Evolutionary conservation across 805 yeast species (phyloP).

Genomic region (Lachancea fermentati): DNA sequence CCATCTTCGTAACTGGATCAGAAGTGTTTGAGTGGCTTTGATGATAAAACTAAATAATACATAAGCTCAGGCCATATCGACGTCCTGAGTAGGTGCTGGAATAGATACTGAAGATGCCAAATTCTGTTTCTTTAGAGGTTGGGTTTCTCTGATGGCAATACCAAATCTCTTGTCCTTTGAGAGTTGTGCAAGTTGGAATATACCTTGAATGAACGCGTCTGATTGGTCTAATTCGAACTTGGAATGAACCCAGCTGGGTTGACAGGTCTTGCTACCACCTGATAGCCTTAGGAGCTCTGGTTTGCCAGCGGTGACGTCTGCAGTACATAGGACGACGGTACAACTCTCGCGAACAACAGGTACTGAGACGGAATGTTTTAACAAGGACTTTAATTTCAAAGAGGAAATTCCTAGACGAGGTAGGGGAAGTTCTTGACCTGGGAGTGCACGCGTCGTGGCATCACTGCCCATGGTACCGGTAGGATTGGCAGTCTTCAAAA

Average conservation of each 20-base stretch:
- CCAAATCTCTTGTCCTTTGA: constrained; percentile 68
- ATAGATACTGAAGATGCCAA: not conserved
- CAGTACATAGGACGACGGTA: constrained; percentile 59
- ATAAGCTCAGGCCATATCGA: constrained; percentile 6
- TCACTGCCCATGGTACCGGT: constrained; percentile 65
- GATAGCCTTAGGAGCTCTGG: constrained; percentile 69
- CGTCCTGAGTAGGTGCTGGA: constrained; percentile 4
- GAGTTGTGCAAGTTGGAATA: constrained; percentile 51
- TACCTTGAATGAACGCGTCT: constrained; percentile 37
- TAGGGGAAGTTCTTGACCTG: constrained; percentile 71
- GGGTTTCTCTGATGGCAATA: constrained; percentile 56
- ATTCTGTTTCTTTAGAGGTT: constrained; percentile 40
- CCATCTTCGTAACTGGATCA: too few species aligned
- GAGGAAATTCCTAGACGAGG: constrained; percentile 69
- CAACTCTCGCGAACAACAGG: constrained; percentile 73
- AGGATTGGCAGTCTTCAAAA: constrained; percentile 58
- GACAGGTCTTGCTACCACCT: constrained; percentile 65
- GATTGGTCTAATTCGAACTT: constrained; percentile 53
- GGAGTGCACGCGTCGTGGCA: constrained; percentile 53
- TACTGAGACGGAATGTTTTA: constrained; percentile 46
- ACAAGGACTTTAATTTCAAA: constrained; percentile 57
- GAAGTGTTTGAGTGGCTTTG: too few species aligned
- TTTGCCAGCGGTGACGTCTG: constrained; percentile 36
- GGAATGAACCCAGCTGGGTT: constrained; percentile 88
- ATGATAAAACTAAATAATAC: not conserved